These are phyloP conservation scores for Truncatella angustata DNA, from an alignment of 2,329 filamentous ascomycete species.

Conservation along the genomic window DNA sequence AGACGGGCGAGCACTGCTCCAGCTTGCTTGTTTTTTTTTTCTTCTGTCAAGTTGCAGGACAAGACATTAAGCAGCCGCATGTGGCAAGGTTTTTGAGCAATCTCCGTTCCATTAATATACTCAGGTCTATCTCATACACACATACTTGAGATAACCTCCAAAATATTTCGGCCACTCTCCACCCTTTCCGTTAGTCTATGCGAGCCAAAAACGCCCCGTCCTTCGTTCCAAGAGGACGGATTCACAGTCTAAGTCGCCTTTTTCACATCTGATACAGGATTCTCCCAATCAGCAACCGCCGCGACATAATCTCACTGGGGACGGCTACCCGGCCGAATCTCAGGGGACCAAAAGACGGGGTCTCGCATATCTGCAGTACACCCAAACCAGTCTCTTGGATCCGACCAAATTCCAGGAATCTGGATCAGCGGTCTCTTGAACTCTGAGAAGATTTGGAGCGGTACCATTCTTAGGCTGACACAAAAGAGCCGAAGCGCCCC, in stretches of 20 bases:
- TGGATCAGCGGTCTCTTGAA: constrained; percentile 7
- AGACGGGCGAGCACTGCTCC: neutral
- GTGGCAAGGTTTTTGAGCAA: constrained; percentile 1
- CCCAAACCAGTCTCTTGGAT: constrained; percentile 9
- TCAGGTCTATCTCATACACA: neutral
- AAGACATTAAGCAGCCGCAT: neutral
- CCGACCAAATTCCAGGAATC: constrained; percentile 6
- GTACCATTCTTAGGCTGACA: neutral
- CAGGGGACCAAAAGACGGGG: neutral
- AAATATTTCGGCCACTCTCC: neutral
- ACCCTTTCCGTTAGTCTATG: neutral
- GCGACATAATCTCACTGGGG: neutral
- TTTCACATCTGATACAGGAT: neutral
- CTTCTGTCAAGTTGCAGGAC: no score
- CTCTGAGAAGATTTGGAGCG: no score
- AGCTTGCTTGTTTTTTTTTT: no score
- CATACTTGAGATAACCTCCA: neutral
- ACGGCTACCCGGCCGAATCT: constrained; percentile 1
- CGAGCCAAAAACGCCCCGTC: constrained; percentile 2
- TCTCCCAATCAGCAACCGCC: constrained; percentile 1
- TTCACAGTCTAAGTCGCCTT: neutral
- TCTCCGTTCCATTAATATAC: constrained; percentile 1
- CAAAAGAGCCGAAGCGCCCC: neutral
- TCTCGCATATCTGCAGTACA: constrained; percentile 11
- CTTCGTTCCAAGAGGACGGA: constrained; percentile 1